Evolutionary conservation across 768 basidiomycete species (phyloP), one percentile per base, ranked within the genome.

Genomic region (Mycena chlorophos): DNA sequence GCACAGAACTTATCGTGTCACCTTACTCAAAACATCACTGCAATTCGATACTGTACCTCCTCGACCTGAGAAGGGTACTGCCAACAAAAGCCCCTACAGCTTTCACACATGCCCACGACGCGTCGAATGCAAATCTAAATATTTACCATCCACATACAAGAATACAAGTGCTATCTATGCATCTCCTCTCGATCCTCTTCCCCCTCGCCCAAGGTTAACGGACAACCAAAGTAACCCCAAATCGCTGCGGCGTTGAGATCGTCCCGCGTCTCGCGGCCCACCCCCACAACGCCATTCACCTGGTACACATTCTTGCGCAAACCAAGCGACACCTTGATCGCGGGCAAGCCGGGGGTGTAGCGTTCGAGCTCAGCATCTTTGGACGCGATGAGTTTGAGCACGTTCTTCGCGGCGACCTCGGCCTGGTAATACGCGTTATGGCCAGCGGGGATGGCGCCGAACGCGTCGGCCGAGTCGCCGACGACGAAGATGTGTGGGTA

Each of bases 391-490:
- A 85, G 77, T 46, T 63, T 66, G 5, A 83, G 43, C 26, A 86
- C 70, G 54, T 86, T 87, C n/a, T 73, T 62, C 26, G 80, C 83
- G 0, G 84, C 84, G 12, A 84, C 67, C 49, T 78, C 65, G 16
- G 74, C 77, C 71, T 84, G 83, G 31, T 70, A 73, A 62, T 80
- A 79, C 2, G 83, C 81, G 28, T 72, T 83, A 57, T 84, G 80
- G 0, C 83, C 86, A 13, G 85, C 84, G 22, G 81, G 76, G 22
- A 81, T 77, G 0, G 84, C 86, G 5, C 84, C 84, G 55, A 84
- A 86, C 4, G 83, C 83, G 64, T 86, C 83, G 1, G 84, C 85
- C 0, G 78, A 76, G 51, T 87, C 86, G 6, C 86, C 86, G 5
- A 86, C 67, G 8, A 78, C 84, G 61, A 86, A 88, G 13, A 87